phyloP scores from a whole-genome alignment of 306 rosid species.

The Quercus cerris region DNA sequence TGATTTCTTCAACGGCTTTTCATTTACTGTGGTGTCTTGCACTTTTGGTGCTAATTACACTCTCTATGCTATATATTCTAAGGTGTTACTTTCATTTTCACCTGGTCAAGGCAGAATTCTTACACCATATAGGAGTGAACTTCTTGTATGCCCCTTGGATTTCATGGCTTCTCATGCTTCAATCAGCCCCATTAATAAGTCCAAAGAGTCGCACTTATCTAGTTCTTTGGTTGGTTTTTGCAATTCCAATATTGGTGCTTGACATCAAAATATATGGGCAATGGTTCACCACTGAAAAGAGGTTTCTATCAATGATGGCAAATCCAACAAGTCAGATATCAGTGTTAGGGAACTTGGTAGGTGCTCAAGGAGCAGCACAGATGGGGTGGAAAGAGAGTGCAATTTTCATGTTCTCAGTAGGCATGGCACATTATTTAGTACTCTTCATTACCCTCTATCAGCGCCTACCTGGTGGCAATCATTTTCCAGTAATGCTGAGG shows the following conservation, averaged over 20 bases:
- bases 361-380: constrained; percentile 37
- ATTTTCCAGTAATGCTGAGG: constrained; percentile 31
- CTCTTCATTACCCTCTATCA: constrained; percentile 49
- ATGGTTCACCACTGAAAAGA: constrained; percentile 45
- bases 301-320: constrained; percentile 44
- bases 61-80: constrained; percentile 39
- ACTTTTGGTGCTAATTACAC: constrained; percentile 11
- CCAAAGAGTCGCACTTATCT: constrained; percentile 13
- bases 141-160: constrained; percentile 54
- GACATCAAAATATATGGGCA: constrained; percentile 46
- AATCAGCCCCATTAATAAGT: constrained; percentile 37
- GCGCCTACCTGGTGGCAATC: constrained; percentile 29
- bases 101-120: constrained; percentile 40
- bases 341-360: constrained; percentile 47
- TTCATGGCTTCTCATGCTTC: constrained; percentile 52
- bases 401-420: constrained; percentile 38
- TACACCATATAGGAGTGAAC: constrained; percentile 41
- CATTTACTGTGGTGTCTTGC: constrained; percentile 37
- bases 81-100: constrained; percentile 39
- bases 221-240: constrained; percentile 33
- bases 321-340: constrained; percentile 50
- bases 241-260: constrained; percentile 35
- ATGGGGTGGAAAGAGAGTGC: constrained; percentile 53
- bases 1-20: constrained; percentile 28
- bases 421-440: constrained; percentile 39